Base-by-base conservation (phyloP, 192 early-diverging fungal genomes). In the Podila verticillata region DNA sequence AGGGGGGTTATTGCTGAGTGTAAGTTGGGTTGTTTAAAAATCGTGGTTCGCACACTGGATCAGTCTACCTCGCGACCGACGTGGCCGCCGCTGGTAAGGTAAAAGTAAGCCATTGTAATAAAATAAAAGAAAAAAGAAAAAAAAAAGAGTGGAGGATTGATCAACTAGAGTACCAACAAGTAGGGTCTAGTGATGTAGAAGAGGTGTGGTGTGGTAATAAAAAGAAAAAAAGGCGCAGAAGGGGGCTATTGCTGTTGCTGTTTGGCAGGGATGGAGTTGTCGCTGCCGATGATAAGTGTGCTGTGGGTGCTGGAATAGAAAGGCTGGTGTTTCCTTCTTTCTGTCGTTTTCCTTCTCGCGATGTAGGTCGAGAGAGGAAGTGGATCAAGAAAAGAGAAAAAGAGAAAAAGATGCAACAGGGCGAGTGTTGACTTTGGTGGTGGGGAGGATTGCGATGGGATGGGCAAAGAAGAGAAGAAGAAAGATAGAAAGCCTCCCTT, bases 51-150 rank as follows among this genome's bases (percentile, higher is more conserved):
- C 74, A 67, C 74, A 48, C 31, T 34, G 19, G 35, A 36, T 80
- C 69, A 72, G 72, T 80, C 77, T 60, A 80, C 77, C 56, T 80
- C 77, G 28, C 77, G 77, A 70, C 77, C 77, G 61, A 80, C 77
- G 77, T 80, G 77, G 77, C 77, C 77, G 30, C 77, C 77, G 22
- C 58, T 70, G 77, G 77, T 80, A 31, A 80, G 66, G 61, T 80
- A 80, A 57, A 80, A 80, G 66, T 80, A 80, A 63, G 77, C 77
- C 77, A 80, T 80, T 65, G 61, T 68, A 28, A 63, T 71, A 65
- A 63, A 59, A 32, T 44, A 66, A 61, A 22, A 62, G 51, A 56
- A 63, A 72, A 67, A n/a, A 72, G 66, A 48, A 63, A 47, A 63
- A 54, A 28, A 63, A 34, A 63, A 58, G 10, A 34, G 29, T 7